phyloP scores from a whole-genome alignment of 768 basidiomycete genomes.

The Podaxis pistillaris region DNA sequence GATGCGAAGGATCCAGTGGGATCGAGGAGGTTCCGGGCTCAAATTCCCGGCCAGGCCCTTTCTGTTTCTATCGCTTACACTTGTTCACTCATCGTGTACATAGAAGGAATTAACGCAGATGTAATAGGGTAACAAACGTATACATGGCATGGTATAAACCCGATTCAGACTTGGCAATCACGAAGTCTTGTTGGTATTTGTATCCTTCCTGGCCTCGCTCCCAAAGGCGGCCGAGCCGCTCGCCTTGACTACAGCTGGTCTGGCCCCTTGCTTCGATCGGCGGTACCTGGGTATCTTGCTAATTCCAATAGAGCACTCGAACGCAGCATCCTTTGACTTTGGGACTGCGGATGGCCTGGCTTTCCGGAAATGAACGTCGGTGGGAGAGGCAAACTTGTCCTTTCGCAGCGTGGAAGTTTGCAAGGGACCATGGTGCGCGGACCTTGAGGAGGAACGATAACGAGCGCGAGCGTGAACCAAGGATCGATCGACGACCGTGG shows the following conservation, averaged over 20 bases:
- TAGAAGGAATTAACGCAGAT: too few species aligned
- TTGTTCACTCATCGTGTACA: too few species aligned
- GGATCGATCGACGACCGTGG: slow-evolving; percentile 9
- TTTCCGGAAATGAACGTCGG: not conserved
- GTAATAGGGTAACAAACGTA: too few species aligned
- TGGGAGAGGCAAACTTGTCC: not conserved
- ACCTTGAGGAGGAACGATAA: slow-evolving; percentile 2
- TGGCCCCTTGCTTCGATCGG: not conserved
- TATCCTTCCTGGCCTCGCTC: not conserved
- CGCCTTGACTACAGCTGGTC: not conserved
- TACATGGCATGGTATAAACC: not conserved
- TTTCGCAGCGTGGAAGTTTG: not conserved
- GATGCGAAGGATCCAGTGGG: too few species aligned
- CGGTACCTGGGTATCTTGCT: slow-evolving; percentile 4
- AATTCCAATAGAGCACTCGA: not conserved
- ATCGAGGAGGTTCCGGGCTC: slow-evolving; percentile 79
- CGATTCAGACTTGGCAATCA: not conserved
- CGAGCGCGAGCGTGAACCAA: slow-evolving; percentile 4
- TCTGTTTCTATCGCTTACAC: too few species aligned
- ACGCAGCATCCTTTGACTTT: not conserved
- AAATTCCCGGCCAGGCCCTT: slow-evolving; percentile 69
- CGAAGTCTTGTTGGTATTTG: not conserved
- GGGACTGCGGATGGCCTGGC: not conserved
- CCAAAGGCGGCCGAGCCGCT: not conserved
- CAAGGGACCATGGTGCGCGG: not conserved